Conservation (phyloP, 257 asterid genomes). For the Phtheirospermum japonicum region DNA sequence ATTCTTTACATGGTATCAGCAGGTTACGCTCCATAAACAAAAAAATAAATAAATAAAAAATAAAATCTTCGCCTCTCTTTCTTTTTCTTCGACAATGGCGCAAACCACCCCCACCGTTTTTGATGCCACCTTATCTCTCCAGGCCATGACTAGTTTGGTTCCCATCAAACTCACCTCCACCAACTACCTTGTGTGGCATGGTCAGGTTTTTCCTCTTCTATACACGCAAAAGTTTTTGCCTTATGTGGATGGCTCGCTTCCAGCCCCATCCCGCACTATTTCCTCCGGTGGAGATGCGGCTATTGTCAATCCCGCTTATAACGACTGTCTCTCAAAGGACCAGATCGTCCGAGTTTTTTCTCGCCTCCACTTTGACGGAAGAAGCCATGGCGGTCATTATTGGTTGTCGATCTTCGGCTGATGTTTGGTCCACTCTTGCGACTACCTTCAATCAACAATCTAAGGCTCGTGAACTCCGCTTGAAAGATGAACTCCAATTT, state of each 20-base stretch:
- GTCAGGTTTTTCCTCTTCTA: not conserved
- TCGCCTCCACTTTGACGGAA: not conserved
- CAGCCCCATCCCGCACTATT: not conserved
- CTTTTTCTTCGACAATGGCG: too few species aligned
- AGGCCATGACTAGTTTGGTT: not conserved
- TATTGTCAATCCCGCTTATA: not conserved
- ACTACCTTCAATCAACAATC: not conserved
- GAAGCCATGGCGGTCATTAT: not conserved
- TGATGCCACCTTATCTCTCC: too few species aligned
- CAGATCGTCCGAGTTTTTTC: not conserved
- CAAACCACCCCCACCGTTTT: too few species aligned
- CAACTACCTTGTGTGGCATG: not conserved
- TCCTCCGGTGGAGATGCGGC: not conserved
- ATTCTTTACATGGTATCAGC: too few species aligned
- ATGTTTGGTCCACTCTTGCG: not conserved
- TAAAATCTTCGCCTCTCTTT: too few species aligned
- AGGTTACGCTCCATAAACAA: too few species aligned
- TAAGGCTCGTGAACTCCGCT: constrained; percentile 8
- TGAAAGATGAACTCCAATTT: not conserved
- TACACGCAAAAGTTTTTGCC: not conserved
- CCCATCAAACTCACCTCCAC: not conserved
- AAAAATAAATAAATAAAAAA: too few species aligned
- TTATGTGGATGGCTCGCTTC: not conserved
- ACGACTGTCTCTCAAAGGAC: not conserved
- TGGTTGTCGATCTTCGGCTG: not conserved